phyloP scores from a whole-genome alignment of 176 grass and related monocot species.

The Elaeis guineensis region DNA sequence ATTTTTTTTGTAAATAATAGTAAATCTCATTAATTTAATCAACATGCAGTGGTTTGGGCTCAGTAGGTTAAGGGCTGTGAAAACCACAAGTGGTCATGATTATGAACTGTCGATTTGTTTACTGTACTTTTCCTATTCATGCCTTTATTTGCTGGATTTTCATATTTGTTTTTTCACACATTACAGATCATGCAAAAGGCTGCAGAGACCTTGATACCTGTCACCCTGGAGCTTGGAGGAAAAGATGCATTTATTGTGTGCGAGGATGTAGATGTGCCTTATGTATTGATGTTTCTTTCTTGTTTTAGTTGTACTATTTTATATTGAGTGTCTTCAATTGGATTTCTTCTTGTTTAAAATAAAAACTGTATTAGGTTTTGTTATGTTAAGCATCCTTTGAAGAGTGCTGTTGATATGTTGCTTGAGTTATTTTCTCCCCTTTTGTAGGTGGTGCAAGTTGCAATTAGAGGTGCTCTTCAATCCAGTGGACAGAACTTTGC shows the following conservation, averaged over 20 bases:
- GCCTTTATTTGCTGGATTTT: not conserved
- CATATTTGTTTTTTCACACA: slow-evolving; percentile 3
- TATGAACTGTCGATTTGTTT: too few species aligned
- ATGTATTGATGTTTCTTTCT: slow-evolving; percentile 45
- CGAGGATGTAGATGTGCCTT: slow-evolving; percentile 90
- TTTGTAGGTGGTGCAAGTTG: slow-evolving; percentile 93
- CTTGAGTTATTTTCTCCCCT: not conserved
- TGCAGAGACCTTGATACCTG: slow-evolving; percentile 88
- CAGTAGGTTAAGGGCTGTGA: too few species aligned
- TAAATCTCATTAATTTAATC: too few species aligned
- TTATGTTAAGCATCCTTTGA: slow-evolving; percentile 1
- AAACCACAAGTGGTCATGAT: too few species aligned
- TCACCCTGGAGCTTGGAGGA: slow-evolving; percentile 93
- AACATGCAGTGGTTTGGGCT: too few species aligned
- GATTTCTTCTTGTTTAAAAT: too few species aligned
- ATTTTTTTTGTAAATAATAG: too few species aligned
- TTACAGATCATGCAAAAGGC: slow-evolving; percentile 92
- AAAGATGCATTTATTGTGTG: slow-evolving; percentile 99
- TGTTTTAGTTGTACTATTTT: not conserved
- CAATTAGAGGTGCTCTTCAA: slow-evolving; percentile 81
- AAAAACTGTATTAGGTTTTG: too few species aligned
- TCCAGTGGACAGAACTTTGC: slow-evolving; percentile 97
- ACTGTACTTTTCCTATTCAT: not conserved
- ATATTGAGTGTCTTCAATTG: too few species aligned
- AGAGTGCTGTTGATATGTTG: slow-evolving; percentile 7